phyloP scores from a whole-genome alignment of 176 grass and related monocot genomes.

The Bonia amplexicaulis region DNA sequence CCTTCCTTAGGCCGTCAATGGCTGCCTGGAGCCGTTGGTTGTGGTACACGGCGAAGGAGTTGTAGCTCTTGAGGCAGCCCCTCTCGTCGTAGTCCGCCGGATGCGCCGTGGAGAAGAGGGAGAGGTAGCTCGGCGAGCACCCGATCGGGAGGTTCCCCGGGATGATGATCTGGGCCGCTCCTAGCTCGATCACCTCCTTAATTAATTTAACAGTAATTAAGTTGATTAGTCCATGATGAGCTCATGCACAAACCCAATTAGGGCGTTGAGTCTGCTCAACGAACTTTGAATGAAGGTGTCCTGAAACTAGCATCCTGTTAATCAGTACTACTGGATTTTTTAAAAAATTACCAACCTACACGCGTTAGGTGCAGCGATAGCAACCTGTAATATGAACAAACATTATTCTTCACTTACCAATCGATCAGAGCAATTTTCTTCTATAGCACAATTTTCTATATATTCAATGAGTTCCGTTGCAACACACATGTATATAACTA shows the following conservation, averaged over 20 bases:
- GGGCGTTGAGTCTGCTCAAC: constrained; percentile 21
- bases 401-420: too few species aligned
- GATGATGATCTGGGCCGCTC: constrained; percentile 60
- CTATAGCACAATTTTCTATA: too few species aligned
- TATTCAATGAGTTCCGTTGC: too few species aligned
- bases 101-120: constrained; percentile 45
- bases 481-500: too few species aligned
- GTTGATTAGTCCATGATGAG: not conserved
- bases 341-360: not conserved
- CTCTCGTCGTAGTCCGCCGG: constrained; percentile 43
- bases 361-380: too few species aligned
- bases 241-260: not conserved
- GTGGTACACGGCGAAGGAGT: constrained; percentile 69
- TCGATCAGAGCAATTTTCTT: too few species aligned
- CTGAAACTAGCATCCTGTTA: not conserved
- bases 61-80: constrained; percentile 65
- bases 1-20: constrained; percentile 38
- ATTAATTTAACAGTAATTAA: not conserved
- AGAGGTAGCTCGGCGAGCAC: constrained; percentile 82
- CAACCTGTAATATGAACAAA: not conserved
- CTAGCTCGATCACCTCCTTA: constrained; percentile 64
- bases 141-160: constrained; percentile 84
- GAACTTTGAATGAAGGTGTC: not conserved
- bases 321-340: not conserved
- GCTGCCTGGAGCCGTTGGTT: constrained; percentile 62